A percentile compares a stretch with the other conserved stretches of the same genome.
These are phyloP conservation scores for Beverwykella pulmonaria DNA, from an alignment of 495 filamentous ascomycete genomes.

Conservation along the genomic window DNA sequence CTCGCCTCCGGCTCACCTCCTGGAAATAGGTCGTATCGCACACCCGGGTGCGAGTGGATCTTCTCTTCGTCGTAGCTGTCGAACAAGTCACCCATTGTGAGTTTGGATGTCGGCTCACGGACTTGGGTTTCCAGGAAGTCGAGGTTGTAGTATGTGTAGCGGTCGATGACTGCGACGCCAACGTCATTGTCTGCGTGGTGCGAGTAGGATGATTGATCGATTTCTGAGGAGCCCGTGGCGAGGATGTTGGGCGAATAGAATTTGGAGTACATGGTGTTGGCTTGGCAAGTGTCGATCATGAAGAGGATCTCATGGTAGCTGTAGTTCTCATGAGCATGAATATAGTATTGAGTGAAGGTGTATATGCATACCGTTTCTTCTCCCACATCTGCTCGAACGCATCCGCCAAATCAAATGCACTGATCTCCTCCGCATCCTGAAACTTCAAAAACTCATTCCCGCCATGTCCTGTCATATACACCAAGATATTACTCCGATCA, in stretches of 20 bases:
- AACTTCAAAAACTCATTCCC: constrained; percentile 99
- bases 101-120: constrained; percentile 75
- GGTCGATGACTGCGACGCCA: constrained; percentile 95
- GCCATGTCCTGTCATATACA: constrained; percentile 99
- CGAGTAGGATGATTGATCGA: constrained; percentile 92
- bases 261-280: constrained; percentile 98
- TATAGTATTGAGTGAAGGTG: background rate
- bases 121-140: constrained; percentile 94
- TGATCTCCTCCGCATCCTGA: constrained; percentile 96
- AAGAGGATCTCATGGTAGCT: constrained; percentile 93
- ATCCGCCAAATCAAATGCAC: constrained; percentile 92
- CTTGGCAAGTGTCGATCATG: constrained; percentile 99
- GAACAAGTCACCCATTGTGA: constrained; percentile 89
- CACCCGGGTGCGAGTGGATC: constrained; percentile 90
- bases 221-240: constrained; percentile 88
- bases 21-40: constrained; percentile 88
- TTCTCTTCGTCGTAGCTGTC: constrained; percentile 93
- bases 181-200: constrained; percentile 98
- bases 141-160: constrained; percentile 98
- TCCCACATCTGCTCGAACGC: constrained; percentile 99
- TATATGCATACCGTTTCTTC: constrained; percentile 75
- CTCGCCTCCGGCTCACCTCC: constrained; percentile 74
- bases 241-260: constrained; percentile 97
- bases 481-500: constrained; percentile 90
- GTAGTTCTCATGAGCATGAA: background rate